Base-by-base conservation (phyloP, 768 basidiomycete genomes). In the Tubosaeta brunneosetosa region DNA sequence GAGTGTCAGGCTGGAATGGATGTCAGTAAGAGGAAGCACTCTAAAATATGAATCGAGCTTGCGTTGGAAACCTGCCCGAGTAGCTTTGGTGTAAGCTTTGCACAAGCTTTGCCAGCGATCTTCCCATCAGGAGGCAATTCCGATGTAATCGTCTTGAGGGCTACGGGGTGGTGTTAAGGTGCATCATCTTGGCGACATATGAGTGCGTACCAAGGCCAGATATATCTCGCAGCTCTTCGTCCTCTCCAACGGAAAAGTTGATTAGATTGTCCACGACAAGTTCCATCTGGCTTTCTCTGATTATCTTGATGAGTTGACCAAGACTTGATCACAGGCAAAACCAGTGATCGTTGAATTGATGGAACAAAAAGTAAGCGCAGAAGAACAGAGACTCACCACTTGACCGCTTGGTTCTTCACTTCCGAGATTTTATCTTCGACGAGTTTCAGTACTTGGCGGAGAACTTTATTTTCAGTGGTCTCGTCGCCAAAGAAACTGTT, bases 401-500 rank as follows among this genome's bases (percentile, higher is more conserved):
- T 93, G 11, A 97, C 95, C 2, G 93, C 92, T 68, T 91, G 88
- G 64, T 97, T 97, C 77, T 98, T 98, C 58, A 98, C 97, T 75
- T 99, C 97, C 8, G 93, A 93, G 60, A 94, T 97, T 71, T 86
- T 88, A 73, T 99, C 97, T 65, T 91, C 88, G 5, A 97, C 86
- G 17, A 97, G 80, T 32, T 82, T 76, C 40, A 97, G 76, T 1
- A 98, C 93, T 67, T 88, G 84, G 38, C 81, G 82, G 44, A 95
- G 77, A 47, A 95, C 84, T 66, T 88, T 89, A 66, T 76, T 83
- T 75, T 99, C 97, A 31, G 86, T 81, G 5, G 76, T 61, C 66
- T 97, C 94, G 66, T 99, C 95, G 50, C 91, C 84, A 11, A 82
- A 72, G 68, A 94, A 93, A 45, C 79, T 84, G 44, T 69, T 71